phyloP scores from a whole-genome alignment of 1,284 basidiomycete species.

The Coniophora puteana region DNA sequence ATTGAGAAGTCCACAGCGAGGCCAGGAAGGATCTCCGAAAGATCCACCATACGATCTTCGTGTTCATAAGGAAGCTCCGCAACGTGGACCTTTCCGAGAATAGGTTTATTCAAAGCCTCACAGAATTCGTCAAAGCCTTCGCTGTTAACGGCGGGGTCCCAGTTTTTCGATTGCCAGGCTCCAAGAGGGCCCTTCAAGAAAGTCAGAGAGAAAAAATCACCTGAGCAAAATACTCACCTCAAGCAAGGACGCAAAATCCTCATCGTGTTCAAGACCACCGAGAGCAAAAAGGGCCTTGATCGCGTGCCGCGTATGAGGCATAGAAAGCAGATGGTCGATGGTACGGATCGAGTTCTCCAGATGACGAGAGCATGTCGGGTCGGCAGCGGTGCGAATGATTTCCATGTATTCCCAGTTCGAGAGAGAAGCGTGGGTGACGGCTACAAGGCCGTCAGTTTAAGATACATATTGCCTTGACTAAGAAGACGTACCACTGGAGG shows the following conservation, averaged over 20 bases:
- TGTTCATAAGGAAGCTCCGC: constrained; percentile 38
- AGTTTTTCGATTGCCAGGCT: constrained; percentile 65
- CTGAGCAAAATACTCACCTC: constrained; percentile 34
- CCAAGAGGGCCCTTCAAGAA: constrained; percentile 37
- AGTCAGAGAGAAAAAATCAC: constrained; percentile 4
- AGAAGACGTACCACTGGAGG: constrained; percentile 68
- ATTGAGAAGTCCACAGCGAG: constrained; percentile 54
- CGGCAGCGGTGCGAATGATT: constrained; percentile 75
- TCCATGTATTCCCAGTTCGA: constrained; percentile 87
- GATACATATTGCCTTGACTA: neutral
- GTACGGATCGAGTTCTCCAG: constrained; percentile 62
- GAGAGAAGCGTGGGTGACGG: constrained; percentile 70
- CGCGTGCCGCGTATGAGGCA: constrained; percentile 37
- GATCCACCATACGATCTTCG: constrained; percentile 37
- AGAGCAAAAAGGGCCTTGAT: constrained; percentile 78
- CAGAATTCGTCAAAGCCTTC: constrained; percentile 73
- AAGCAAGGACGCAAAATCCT: constrained; percentile 76
- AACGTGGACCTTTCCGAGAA: constrained; percentile 28
- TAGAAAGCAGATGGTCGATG: constrained; percentile 60
- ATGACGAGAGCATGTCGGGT: constrained; percentile 66
- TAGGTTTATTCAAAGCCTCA: constrained; percentile 47
- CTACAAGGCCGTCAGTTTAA: constrained; percentile 27
- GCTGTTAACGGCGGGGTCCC: constrained; percentile 72
- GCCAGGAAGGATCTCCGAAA: constrained; percentile 39
- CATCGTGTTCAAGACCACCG: constrained; percentile 59